Evolutionary conservation across 108 stramenopile genomes (phyloP), one percentile per base, ranked within the genome.

Genomic region (Cyclotella cryptica): DNA sequence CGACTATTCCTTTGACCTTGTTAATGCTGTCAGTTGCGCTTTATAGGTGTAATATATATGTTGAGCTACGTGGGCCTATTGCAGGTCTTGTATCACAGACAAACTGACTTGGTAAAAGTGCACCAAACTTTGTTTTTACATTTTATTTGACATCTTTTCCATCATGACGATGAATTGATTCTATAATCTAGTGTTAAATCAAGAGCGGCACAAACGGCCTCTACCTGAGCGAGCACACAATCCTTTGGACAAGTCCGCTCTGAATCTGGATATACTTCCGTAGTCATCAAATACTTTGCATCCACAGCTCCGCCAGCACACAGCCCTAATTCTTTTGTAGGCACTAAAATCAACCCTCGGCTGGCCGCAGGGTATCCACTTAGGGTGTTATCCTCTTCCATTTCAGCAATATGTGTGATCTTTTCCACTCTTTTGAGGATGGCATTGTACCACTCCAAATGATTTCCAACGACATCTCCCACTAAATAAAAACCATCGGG

Each of bases 401-500:
- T 14, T 19, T 78, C 61, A 24, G 79, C 83, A 52, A 87, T 78
- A 64, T 84, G 86, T 9, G 86, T 84, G 15, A 84, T 75, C 19
- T 81, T 75, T 29, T 66, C 49, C 0, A 87, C 86, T 3, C 47
- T 45, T 12, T 40, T 26, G 14, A 84, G 77, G 1, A 87, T 72
- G 19, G 84, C 79, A 10, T 65, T 22, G 46, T 71, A 54, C 46
- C 72, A 84, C 0, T 80, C 75, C 18, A 62, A 29, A 15, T 58
- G 54, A 3, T 65, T 45, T 10, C 71, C 60, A 29, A 46, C 43
- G 17, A 29, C 29, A 64, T 80, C 74, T 39, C 79, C 68, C 21
- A 84, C 78, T 28, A 85, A 40, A 81, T 87, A 87, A 47, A 87
- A 87, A 22, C 86, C 86, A 80, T 87, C 86, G 24, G 86, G 86